Percentiles rank a stretch among this genome's conserved stretches.
Conservation (phyloP, 768 basidiomycete genomes). For the Tubosaeta sp. region DNA sequence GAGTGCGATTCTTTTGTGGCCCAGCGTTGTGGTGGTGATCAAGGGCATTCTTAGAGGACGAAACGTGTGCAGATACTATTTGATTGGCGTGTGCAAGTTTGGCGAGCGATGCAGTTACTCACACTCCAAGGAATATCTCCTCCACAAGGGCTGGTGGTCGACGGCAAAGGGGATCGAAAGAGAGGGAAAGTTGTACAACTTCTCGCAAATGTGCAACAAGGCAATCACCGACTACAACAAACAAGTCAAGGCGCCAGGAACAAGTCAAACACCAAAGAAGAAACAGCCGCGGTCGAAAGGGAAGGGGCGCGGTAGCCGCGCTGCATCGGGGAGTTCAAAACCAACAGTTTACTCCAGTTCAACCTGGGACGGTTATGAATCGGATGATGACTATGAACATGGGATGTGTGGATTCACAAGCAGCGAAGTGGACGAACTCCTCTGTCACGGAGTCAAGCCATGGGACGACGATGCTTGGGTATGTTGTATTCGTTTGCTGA, state of each 20-base stretch:
- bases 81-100: slow-evolving; percentile 40
- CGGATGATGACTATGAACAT: not conserved
- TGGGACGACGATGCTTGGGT: slow-evolving; percentile 44
- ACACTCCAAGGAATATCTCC: slow-evolving; percentile 44
- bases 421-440: slow-evolving; percentile 33
- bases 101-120: slow-evolving; percentile 43
- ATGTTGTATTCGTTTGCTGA: slow-evolving; percentile 5
- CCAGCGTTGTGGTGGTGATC: not conserved
- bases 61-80: slow-evolving; percentile 45
- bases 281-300: not conserved
- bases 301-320: not conserved
- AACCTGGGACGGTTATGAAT: not conserved
- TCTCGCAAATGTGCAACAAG: not conserved
- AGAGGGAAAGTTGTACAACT: not conserved
- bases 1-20: slow-evolving; percentile 16
- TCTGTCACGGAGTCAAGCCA: slow-evolving; percentile 39
- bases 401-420: slow-evolving; percentile 26
- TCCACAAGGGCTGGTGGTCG: slow-evolving; percentile 45
- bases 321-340: not conserved
- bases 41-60: slow-evolving; percentile 39
- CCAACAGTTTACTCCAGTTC: not conserved
- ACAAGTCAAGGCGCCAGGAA: not conserved
- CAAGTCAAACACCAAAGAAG: slow-evolving; percentile 1
- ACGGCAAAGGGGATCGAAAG: slow-evolving; percentile 7
- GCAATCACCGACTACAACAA: not conserved